Conservation (phyloP, 2,329 filamentous ascomycete genomes). For the Fusarium xylarioides region DNA sequence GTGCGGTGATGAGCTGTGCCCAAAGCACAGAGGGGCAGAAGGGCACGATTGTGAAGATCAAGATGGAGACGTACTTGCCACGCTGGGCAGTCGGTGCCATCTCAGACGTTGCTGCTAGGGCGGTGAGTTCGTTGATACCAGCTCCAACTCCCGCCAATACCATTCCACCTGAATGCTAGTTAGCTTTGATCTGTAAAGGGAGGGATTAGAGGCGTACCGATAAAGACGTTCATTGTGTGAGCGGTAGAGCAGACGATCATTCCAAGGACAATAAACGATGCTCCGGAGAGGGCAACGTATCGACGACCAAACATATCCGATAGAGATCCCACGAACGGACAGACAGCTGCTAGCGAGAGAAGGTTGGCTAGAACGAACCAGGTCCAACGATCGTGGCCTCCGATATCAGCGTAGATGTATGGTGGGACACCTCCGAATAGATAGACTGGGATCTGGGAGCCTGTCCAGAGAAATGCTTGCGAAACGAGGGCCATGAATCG, state of each 20-base stretch:
- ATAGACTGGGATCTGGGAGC: background rate
- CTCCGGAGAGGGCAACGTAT: background rate
- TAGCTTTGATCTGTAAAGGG: accelerated
- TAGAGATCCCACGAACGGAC: background rate
- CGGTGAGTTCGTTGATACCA: background rate
- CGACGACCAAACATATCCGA: background rate
- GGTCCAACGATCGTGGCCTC: background rate
- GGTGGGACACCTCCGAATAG: background rate
- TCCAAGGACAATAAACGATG: background rate
- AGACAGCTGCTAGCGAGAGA: background rate
- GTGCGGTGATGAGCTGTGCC: background rate
- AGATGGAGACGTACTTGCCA: background rate
- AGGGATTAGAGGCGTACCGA: background rate
- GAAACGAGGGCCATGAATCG: background rate
- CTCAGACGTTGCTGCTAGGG: background rate
- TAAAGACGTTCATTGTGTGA: background rate
- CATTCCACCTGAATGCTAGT: background rate
- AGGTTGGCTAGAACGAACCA: background rate
- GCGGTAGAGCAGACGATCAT: background rate
- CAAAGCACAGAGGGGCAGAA: background rate
- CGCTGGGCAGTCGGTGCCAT: background rate
- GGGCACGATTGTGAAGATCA: background rate
- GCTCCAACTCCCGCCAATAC: background rate
- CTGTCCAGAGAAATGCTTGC: background rate
- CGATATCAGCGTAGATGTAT: background rate